Conservation (phyloP, 2,329 filamentous ascomycete genomes). For the Fusarium burgessii region DNA sequence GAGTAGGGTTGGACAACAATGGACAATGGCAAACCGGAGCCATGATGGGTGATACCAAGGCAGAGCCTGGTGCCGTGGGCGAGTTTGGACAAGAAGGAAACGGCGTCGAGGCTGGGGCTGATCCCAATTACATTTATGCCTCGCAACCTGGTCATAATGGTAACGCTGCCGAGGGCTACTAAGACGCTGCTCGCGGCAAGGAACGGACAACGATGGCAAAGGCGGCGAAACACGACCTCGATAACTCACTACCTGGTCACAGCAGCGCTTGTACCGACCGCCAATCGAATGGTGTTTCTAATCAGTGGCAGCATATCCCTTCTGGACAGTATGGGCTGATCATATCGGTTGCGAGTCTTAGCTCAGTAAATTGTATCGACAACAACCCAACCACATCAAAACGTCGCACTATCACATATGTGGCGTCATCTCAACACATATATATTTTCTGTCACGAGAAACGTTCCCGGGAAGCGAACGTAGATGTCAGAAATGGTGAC, state of each 20-base stretch:
- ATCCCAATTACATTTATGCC: constrained; percentile 65
- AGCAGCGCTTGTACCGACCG: background rate
- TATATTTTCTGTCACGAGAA: constrained; percentile 29
- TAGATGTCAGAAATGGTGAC: constrained; percentile 24
- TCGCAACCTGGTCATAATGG: constrained; percentile 70
- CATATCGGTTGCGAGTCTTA: background rate
- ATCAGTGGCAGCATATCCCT: background rate
- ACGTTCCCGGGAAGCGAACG: background rate
- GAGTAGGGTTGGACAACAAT: constrained; percentile 52
- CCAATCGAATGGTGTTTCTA: background rate
- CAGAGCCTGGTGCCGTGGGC: constrained; percentile 47
- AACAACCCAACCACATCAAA: background rate
- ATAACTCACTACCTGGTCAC: background rate
- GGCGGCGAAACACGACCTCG: background rate
- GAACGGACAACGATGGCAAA: background rate
- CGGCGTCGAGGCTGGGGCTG: constrained; percentile 56
- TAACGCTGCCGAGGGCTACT: constrained; percentile 65
- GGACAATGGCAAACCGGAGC: constrained; percentile 47
- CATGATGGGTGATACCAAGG: constrained; percentile 52
- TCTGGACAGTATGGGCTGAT: background rate
- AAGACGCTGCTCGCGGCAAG: constrained; percentile 27
- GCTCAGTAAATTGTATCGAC: background rate
- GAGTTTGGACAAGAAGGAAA: constrained; percentile 60
- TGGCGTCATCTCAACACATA: constrained; percentile 15
- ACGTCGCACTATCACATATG: constrained; percentile 1